Evolutionary conservation across 345 rosid genomes (phyloP), one percentile per base, ranked within the genome.

Genomic region (Conringia planisiliqua): DNA sequence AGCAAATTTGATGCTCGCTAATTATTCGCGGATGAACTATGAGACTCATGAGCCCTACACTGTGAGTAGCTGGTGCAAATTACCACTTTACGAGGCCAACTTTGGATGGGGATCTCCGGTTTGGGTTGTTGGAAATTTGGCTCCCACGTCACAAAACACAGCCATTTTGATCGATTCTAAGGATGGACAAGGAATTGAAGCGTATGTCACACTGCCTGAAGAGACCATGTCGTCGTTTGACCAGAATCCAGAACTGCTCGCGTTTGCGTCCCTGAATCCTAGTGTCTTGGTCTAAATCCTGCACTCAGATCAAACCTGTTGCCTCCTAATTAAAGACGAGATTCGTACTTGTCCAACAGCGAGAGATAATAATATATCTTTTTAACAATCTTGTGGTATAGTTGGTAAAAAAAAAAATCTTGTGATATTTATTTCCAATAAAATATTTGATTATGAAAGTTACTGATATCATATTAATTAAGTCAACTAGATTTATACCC

Each of bases 91-190:
- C 44, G 85, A 83, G 52, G 81, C 82, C 0, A 75, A 70, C 58
- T 83, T 85, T 51, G 86, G 85, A 30, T 85, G 84, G 86, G 88
- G 86, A 22, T 73, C 13, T 30, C 89, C 88, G 0, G 30, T 36
- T n/a, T 87, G 88, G 91, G 82, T 78, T 8, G 13, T 9, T 0
- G 71, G 77, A 18, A 73, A 65, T 38, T 44, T 1, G 13, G 65
- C 13, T 8, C 72, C 73, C 1, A 5, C 24, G 1, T 33, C 22
- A 3, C 77, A 62, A 47, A 82, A 86, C 38, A 2, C 50, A 7
- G n/a, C 82, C 12, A 44, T 51, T 20, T 29, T 82, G 70, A 55
- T 68, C 3, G 88, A 86, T 46, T 35, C 78, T 0, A 79, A 47
- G 47, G 72, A 62, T 14, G 80, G 85, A 2, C 67, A 70, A 32